These are phyloP conservation scores for Camellia oleifera DNA, from an alignment of 179 eudicot species.

Conservation along the genomic window DNA sequence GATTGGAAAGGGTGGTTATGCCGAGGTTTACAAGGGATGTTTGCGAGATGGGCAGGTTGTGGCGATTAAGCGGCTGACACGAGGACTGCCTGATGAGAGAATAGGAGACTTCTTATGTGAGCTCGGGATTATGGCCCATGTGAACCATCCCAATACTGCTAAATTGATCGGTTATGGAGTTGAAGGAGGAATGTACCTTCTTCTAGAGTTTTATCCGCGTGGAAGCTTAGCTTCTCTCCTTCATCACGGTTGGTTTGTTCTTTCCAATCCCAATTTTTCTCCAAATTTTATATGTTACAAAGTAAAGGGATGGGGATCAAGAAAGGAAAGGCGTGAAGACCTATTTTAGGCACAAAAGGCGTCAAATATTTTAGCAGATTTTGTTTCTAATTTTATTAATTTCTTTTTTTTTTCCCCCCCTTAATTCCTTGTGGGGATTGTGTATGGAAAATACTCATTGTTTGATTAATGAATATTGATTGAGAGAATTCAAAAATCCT, in stretches of 20 bases:
- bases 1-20: conserved; percentile 92
- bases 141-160: conserved; percentile 86
- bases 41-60: conserved; percentile 65
- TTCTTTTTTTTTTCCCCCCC: too few relatives aligned
- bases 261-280: not conserved
- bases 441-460: too few relatives aligned
- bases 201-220: conserved; percentile 71
- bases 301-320: too few relatives aligned
- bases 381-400: too few relatives aligned
- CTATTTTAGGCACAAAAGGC: too few relatives aligned
- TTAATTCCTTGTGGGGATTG: too few relatives aligned
- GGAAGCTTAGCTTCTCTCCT: conserved; percentile 87
- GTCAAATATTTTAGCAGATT: too few relatives aligned
- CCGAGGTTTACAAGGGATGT: conserved; percentile 78
- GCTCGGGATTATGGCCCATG: conserved; percentile 90
- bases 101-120: conserved; percentile 65
- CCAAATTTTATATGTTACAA: not conserved
- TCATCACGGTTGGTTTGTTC: conserved; percentile 36
- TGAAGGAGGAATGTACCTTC: conserved; percentile 81
- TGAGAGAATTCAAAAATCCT: too few relatives aligned
- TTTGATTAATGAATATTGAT: too few relatives aligned
- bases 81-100: conserved; percentile 57
- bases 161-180: conserved; percentile 88
- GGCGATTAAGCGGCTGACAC: conserved; percentile 69
- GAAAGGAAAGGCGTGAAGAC: too few relatives aligned